Conservation (phyloP, 805 yeast species). For the Millerozyma acaciae region DNA sequence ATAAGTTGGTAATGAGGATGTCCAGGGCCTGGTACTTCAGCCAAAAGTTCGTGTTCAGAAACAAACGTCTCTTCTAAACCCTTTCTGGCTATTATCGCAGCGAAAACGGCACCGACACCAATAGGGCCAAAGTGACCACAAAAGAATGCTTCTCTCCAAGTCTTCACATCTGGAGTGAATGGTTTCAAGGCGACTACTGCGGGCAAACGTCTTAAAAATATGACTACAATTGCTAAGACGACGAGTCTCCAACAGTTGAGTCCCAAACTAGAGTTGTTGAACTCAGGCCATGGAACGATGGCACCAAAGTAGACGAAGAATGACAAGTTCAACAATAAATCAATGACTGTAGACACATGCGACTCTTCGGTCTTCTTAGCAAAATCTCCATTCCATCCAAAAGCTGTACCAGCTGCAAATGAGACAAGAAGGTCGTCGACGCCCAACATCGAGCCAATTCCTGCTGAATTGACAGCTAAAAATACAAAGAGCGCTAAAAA, state of each 20-base stretch:
- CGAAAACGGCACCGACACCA: constrained; percentile 91
- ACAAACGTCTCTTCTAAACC: constrained; percentile 54
- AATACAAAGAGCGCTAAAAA: constrained; percentile 82
- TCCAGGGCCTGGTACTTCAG: constrained; percentile 41
- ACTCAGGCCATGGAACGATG: constrained; percentile 82
- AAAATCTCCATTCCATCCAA: constrained; percentile 92
- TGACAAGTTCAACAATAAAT: constrained; percentile 74
- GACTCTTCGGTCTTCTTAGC: constrained; percentile 78
- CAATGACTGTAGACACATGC: constrained; percentile 87
- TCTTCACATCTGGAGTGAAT: constrained; percentile 77
- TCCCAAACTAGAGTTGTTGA: constrained; percentile 60
- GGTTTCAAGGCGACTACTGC: constrained; percentile 74
- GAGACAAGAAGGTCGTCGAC: constrained; percentile 86
- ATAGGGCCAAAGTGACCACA: constrained; percentile 97
- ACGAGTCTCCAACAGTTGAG: constrained; percentile 76
- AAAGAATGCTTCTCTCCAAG: constrained; percentile 92
- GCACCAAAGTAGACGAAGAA: constrained; percentile 90
- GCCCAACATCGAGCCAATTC: constrained; percentile 83
- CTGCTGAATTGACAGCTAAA: constrained; percentile 80
- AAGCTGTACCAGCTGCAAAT: constrained; percentile 90
- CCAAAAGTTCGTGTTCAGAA: constrained; percentile 56
- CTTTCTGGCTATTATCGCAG: constrained; percentile 72
- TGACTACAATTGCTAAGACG: constrained; percentile 66
- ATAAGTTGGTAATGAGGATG: constrained; percentile 56
- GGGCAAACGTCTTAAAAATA: constrained; percentile 78